A percentile compares a stretch with the other conserved stretches of the same genome.
phyloP scores from a whole-genome alignment of 73 alveolate genomes.

The Stentor roeselii region DNA sequence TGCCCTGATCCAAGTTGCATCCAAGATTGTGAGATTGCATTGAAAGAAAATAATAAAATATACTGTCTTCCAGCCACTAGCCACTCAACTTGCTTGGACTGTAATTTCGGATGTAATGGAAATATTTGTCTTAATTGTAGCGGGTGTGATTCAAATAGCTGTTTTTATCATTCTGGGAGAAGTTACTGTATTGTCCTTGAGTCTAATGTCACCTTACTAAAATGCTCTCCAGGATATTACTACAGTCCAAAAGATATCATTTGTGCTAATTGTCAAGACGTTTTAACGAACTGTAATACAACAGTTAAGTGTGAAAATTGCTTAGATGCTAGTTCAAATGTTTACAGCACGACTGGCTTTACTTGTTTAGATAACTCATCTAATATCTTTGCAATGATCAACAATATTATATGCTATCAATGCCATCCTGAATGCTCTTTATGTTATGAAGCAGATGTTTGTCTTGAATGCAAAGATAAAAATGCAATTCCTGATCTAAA shows the following conservation, averaged over 20 bases:
- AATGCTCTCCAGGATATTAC: neutral
- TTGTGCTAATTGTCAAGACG: too few species aligned
- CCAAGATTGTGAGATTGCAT: neutral
- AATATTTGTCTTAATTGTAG: neutral
- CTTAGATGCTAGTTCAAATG: too few species aligned
- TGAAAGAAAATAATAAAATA: too few species aligned
- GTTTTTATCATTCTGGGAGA: neutral
- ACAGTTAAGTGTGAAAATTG: too few species aligned
- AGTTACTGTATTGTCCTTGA: neutral
- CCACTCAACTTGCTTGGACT: neutral
- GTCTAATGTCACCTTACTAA: neutral
- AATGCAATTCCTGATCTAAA: neutral
- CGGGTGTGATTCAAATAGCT: neutral
- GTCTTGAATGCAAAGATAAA: neutral
- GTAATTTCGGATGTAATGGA: neutral
- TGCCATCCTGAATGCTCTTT: neutral
- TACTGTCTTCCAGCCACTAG: neutral
- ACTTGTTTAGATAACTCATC: too few species aligned
- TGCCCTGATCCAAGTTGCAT: neutral
- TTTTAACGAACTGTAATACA: too few species aligned
- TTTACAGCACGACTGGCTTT: too few species aligned
- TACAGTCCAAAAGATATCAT: too few species aligned
- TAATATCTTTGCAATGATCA: too few species aligned
- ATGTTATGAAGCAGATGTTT: neutral
- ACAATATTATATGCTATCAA: neutral